phyloP scores from a whole-genome alignment of 1,139 yeast genomes.

The Scheffersomyces insectosa region DNA sequence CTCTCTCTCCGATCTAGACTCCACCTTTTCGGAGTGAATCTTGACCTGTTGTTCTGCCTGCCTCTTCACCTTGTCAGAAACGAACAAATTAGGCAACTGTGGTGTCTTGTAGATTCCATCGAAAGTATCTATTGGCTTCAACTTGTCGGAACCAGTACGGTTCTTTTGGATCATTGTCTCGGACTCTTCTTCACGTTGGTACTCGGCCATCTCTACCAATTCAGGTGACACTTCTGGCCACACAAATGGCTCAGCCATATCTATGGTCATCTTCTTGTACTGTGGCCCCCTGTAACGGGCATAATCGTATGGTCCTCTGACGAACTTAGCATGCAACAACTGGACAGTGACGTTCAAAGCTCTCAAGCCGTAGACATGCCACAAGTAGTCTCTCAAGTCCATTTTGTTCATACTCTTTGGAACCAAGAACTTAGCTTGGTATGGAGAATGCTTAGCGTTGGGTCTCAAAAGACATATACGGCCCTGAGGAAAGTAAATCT shows the following conservation, averaged over 20 bases:
- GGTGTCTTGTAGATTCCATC: slow-evolving; percentile 78
- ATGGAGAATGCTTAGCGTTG: slow-evolving; percentile 92
- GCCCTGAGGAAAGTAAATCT: slow-evolving; percentile 81
- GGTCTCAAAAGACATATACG: slow-evolving; percentile 78
- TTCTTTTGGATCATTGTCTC: slow-evolving; percentile 29
- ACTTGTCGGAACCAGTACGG: slow-evolving; percentile 63
- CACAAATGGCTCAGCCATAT: slow-evolving; percentile 87
- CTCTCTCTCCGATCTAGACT: slow-evolving; percentile 29
- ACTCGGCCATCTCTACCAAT: slow-evolving; percentile 22
- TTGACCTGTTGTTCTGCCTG: slow-evolving; percentile 41
- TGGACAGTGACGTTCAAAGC: slow-evolving; percentile 88
- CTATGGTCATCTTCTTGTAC: slow-evolving; percentile 91
- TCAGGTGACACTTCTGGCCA: slow-evolving; percentile 74
- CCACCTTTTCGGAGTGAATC: slow-evolving; percentile 23
- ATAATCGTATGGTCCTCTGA: slow-evolving; percentile 58
- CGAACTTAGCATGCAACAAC: slow-evolving; percentile 71
- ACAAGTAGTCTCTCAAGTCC: slow-evolving; percentile 88
- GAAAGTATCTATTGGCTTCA: slow-evolving; percentile 69
- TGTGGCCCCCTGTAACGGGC: slow-evolving; percentile 81
- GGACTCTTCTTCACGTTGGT: slow-evolving; percentile 27
- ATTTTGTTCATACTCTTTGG: slow-evolving; percentile 89
- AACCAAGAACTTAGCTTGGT: slow-evolving; percentile 91
- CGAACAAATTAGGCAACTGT: slow-evolving; percentile 68
- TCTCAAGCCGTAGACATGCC: slow-evolving; percentile 82
- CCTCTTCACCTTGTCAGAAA: slow-evolving; percentile 53